Evolutionary conservation across 163 green algal genomes (phyloP).

Genomic region (Scenedesmus sp.): DNA sequence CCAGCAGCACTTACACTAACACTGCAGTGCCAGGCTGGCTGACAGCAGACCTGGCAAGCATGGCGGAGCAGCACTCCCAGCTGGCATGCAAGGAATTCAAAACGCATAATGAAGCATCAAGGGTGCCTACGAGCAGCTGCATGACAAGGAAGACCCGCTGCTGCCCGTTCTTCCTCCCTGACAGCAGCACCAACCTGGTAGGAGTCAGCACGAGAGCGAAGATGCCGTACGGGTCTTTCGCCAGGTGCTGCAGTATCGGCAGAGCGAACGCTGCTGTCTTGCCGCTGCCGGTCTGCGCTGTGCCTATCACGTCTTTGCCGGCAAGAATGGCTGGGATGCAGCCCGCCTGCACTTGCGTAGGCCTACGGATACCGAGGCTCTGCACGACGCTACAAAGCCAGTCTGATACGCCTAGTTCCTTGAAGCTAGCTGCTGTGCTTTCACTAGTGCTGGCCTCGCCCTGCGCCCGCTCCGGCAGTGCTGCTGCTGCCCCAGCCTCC

Average conservation of each 20-base stretch:
- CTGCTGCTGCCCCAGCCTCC: not conserved
- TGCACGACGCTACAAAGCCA: slow-evolving; percentile 84
- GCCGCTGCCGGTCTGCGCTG: slow-evolving; percentile 93
- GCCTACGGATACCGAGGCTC: slow-evolving; percentile 72
- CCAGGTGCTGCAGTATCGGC: slow-evolving; percentile 90
- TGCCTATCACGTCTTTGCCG: slow-evolving; percentile 89
- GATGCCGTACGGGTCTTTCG: slow-evolving; percentile 88
- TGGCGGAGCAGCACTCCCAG: not conserved
- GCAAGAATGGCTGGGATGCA: slow-evolving; percentile 90
- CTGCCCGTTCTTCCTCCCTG: not conserved
- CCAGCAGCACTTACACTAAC: not conserved
- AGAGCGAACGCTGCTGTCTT: slow-evolving; percentile 97
- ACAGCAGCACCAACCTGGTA: slow-evolving; percentile 74
- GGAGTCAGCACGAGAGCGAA: slow-evolving; percentile 91
- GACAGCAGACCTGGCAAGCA: not conserved
- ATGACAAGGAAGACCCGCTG: not conserved
- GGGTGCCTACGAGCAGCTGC: not conserved
- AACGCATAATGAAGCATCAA: not conserved
- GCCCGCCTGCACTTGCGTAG: slow-evolving; percentile 75
- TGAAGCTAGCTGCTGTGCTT: slow-evolving; percentile 63
- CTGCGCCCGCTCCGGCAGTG: slow-evolving; percentile 16
- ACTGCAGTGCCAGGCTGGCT: not conserved
- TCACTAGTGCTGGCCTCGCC: slow-evolving; percentile 24
- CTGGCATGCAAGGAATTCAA: not conserved
- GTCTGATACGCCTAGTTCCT: slow-evolving; percentile 79